Evolutionary conservation across 768 basidiomycete genomes (phyloP).

Genomic region (Sistotremastrum niveocremeum): DNA sequence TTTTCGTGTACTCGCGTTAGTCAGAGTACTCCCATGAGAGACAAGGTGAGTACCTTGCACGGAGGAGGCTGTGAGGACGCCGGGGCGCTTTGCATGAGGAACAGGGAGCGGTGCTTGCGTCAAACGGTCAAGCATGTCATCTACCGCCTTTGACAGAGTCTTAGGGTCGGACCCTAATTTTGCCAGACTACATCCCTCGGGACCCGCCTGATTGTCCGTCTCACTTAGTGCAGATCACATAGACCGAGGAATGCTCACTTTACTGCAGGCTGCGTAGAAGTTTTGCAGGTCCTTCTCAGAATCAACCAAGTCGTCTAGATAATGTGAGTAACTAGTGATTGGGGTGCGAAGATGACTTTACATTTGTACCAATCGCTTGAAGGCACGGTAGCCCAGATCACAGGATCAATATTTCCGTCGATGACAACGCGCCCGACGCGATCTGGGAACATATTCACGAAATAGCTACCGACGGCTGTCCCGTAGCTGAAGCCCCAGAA

Average conservation of each 20-base stretch:
- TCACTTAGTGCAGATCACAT: neutral
- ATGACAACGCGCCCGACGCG: constrained; percentile 17
- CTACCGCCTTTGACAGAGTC: constrained; percentile 11
- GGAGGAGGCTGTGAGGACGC: constrained; percentile 15
- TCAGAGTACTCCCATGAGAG: neutral
- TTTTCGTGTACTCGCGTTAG: neutral
- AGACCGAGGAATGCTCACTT: constrained; percentile 7
- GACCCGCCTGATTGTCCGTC: constrained; percentile 13
- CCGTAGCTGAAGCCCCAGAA: constrained; percentile 21
- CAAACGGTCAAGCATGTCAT: constrained; percentile 11
- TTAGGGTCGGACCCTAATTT: constrained; percentile 7
- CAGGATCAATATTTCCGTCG: constrained; percentile 19
- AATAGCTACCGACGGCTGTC: constrained; percentile 17
- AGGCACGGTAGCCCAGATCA: constrained; percentile 14
- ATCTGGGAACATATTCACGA: constrained; percentile 22
- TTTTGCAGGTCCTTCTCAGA: constrained; percentile 14
- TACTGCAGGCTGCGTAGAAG: constrained; percentile 16
- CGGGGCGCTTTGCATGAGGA: constrained; percentile 11
- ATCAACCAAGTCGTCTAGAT: constrained; percentile 12
- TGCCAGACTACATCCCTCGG: constrained; percentile 15
- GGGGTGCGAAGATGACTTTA: neutral
- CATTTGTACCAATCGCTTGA: constrained; percentile 3
- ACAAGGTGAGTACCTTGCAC: constrained; percentile 8
- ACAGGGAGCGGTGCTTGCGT: constrained; percentile 16
- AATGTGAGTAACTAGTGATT: constrained; percentile 7